Percentiles rank a stretch among this genome's conserved stretches.
Conservation (phyloP, 768 basidiomycete species). For the Kwoniella pini region DNA sequence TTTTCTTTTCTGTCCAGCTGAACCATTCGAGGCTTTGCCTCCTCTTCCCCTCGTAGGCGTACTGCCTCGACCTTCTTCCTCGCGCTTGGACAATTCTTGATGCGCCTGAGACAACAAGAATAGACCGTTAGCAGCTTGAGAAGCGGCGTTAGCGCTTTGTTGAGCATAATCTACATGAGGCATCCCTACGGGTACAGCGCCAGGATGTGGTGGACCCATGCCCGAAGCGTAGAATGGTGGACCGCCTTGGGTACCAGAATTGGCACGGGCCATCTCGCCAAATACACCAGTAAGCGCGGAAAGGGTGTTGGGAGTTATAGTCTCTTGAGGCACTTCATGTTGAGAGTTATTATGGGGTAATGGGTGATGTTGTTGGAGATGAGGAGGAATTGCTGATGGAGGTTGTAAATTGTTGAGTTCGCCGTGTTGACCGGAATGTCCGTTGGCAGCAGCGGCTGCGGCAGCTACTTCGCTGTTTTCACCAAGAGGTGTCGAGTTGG, state of each 20-base stretch:
- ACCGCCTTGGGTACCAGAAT: conserved; percentile 19
- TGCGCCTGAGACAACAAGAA: conserved; percentile 93
- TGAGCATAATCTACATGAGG: conserved; percentile 49
- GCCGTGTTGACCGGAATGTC: not conserved
- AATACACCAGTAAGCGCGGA: conserved; percentile 79
- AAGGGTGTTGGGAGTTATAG: conserved; percentile 69
- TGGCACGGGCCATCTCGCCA: conserved; percentile 56
- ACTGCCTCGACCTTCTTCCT: conserved; percentile 61
- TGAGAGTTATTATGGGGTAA: conserved; percentile 31
- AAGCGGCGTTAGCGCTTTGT: conserved; percentile 63
- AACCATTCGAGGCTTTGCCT: conserved; percentile 30
- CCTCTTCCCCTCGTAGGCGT: conserved; percentile 3
- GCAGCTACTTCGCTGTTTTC: conserved; percentile 27
- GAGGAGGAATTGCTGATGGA: conserved; percentile 42
- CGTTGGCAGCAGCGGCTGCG: conserved; percentile 9
- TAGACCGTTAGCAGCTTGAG: conserved; percentile 81
- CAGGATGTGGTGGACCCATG: conserved; percentile 21
- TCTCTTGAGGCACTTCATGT: conserved; percentile 38
- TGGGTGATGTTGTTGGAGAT: conserved; percentile 38
- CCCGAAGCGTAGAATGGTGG: conserved; percentile 9
- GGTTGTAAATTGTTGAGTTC: conserved; percentile 19
- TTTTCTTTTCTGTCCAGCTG: conserved; percentile 42
- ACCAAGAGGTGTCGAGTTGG: conserved; percentile 59
- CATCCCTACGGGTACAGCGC: conserved; percentile 24
- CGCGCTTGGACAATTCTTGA: conserved; percentile 93